Percentiles rank a stretch among this genome's conserved stretches.
Conservation (phyloP, 257 asterid species). For the Rubia yunnanensis region DNA sequence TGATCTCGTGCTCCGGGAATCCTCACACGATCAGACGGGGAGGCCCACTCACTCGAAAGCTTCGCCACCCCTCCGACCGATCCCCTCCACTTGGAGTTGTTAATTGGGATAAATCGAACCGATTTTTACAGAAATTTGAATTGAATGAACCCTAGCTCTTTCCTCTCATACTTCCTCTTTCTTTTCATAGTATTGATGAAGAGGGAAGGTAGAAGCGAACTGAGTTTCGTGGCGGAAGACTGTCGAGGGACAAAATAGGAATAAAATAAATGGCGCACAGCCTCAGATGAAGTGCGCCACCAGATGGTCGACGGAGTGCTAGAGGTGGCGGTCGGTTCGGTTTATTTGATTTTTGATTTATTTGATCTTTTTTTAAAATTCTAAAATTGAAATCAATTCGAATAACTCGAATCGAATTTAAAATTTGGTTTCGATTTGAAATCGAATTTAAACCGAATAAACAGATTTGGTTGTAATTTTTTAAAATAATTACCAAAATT, state of each 20-base stretch:
- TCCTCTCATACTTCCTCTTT: not conserved
- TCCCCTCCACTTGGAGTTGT: not conserved
- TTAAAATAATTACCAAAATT: no score
- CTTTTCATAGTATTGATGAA: not conserved
- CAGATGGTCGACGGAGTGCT: not conserved
- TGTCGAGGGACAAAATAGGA: not conserved
- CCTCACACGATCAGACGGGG: conserved; percentile 12
- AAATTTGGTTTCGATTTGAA: no score
- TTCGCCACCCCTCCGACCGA: conserved; percentile 14
- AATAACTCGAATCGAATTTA: no score
- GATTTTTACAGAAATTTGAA: not conserved
- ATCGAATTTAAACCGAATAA: no score
- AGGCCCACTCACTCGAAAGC: conserved; percentile 6
- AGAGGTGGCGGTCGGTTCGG: not conserved
- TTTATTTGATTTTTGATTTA: no score
- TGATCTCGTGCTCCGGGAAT: conserved; percentile 45
- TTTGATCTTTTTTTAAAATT: no score
- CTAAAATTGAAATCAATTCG: no score
- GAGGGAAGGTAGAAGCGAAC: not conserved
- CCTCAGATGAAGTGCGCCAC: conserved; percentile 1
- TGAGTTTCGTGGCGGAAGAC: not conserved
- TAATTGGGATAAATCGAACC: not conserved
- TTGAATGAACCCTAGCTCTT: not conserved
- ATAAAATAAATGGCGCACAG: not conserved
- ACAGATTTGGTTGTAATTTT: no score